Conservation (phyloP, 345 rosid species). For the Populus davidiana region DNA sequence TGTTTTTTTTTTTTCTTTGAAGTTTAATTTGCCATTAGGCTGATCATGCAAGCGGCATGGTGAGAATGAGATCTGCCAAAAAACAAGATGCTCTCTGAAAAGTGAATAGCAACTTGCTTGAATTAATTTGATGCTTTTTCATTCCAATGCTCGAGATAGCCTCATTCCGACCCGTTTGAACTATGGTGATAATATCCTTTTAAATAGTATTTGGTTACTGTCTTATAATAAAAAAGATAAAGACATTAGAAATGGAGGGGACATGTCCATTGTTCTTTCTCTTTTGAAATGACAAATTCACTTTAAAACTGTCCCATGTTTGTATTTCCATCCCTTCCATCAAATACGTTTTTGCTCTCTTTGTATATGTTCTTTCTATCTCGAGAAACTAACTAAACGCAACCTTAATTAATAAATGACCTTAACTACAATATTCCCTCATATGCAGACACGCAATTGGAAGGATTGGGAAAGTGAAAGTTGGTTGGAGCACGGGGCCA, state of each 20-base stretch:
- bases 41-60: neutral
- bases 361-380: no score
- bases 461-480: constrained; percentile 74
- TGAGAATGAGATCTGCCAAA: neutral
- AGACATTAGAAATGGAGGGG: no score
- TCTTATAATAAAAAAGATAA: no score
- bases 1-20: neutral
- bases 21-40: no score
- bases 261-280: no score
- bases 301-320: no score
- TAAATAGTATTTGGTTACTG: neutral
- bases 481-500: constrained; percentile 30
- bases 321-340: no score
- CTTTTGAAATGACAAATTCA: no score
- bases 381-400: no score
- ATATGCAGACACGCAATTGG: constrained; percentile 79
- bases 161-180: neutral
- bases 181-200: neutral
- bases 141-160: neutral
- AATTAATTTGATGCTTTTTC: neutral
- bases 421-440: neutral
- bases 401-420: neutral
- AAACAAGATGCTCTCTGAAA: neutral
- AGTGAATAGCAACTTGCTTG: neutral
- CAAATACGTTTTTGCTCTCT: no score